phyloP scores from a whole-genome alignment of 768 basidiomycete species.

The Cubamyces sp. region DNA sequence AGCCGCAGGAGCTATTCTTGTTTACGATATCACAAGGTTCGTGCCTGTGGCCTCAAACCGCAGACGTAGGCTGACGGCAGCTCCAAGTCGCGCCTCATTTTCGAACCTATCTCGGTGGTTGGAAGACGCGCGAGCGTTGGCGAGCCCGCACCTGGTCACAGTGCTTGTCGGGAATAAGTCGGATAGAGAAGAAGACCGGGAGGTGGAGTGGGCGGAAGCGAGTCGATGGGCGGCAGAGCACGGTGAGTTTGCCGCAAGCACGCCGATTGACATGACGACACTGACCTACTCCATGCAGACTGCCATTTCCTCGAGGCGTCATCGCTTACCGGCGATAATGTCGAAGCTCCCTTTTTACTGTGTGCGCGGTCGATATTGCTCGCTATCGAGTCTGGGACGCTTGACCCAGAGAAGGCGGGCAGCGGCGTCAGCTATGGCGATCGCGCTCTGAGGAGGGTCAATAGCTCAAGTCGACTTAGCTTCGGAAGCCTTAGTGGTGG shows the following conservation, averaged over 20 bases:
- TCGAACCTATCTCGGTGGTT: conserved; percentile 86
- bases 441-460: conserved; percentile 87
- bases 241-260: conserved; percentile 49
- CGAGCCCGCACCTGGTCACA: conserved; percentile 86
- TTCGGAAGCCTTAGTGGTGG: conserved; percentile 80
- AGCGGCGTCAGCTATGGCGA: conserved; percentile 98
- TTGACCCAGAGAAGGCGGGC: conserved; percentile 93
- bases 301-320: conserved; percentile 95
- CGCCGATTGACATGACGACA: conserved; percentile 1
- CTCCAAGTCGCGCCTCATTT: conserved; percentile 82
- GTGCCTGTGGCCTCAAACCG: conserved; percentile 43
- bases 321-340: conserved; percentile 89
- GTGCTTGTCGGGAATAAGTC: conserved; percentile 96
- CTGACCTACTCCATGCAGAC: conserved; percentile 49
- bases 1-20: conserved; percentile 88
- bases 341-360: conserved; percentile 89
- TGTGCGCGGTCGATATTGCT: conserved; percentile 87
- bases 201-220: conserved; percentile 96
- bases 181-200: conserved; percentile 91
- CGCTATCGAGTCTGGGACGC: conserved; percentile 85
- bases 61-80: conserved; percentile 12
- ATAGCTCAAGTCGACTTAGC: conserved; percentile 86
- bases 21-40: conserved; percentile 88
- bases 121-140: conserved; percentile 89
- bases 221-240: conserved; percentile 96